Evolutionary conservation across 441 rosid species (phyloP).

Genomic region (Gossypium armourianum): DNA sequence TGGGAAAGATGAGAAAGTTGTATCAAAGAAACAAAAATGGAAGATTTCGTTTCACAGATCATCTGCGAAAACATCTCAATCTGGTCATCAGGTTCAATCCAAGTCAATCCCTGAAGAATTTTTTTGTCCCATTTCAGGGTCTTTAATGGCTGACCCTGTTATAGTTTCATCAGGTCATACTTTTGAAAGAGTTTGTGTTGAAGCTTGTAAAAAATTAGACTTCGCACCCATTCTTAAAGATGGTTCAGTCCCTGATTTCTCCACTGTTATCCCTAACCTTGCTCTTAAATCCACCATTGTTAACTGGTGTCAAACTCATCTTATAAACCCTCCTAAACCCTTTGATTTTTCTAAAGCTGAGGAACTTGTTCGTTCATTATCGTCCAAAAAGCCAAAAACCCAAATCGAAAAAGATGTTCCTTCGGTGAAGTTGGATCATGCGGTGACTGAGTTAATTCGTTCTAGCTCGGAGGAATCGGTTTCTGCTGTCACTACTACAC

Average conservation of each 20-base stretch:
- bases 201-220: constrained; percentile 46
- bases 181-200: constrained; percentile 54
- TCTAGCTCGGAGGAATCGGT: constrained; percentile 44
- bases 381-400: constrained; percentile 14
- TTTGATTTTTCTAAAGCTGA: constrained; percentile 38
- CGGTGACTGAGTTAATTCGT: constrained; percentile 33
- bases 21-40: constrained; percentile 33
- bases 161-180: constrained; percentile 86
- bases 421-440: constrained; percentile 26
- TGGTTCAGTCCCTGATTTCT: constrained; percentile 43
- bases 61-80: constrained; percentile 15
- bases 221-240: constrained; percentile 30
- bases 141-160: constrained; percentile 69
- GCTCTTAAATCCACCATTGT: constrained; percentile 59
- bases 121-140: constrained; percentile 59
- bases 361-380: constrained; percentile 34
- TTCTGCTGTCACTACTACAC: background rate
- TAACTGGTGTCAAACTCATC: constrained; percentile 45
- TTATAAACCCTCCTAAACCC: constrained; percentile 37
- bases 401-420: constrained; percentile 20
- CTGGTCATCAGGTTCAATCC: constrained; percentile 3
- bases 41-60: constrained; percentile 33
- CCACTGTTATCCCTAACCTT: constrained; percentile 62
- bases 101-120: constrained; percentile 40
- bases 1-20: constrained; percentile 2